Percentiles rank a stretch among this genome's conserved stretches.
Conservation (phyloP, 352 stramenopile species). For the Globisporangium barbulae region DNA sequence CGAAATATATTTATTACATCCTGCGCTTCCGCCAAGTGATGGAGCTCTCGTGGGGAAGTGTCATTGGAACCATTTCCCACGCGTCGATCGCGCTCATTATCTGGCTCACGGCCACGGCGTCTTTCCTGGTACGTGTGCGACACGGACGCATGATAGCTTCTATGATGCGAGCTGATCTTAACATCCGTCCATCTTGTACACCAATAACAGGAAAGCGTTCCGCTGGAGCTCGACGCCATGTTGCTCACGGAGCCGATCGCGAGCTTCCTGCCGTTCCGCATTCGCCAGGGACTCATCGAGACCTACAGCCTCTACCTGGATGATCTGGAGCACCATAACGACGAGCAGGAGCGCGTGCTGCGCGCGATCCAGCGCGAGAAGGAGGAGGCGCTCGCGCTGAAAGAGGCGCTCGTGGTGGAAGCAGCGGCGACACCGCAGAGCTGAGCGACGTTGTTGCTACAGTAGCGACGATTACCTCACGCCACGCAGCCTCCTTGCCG, state of each 20-base stretch:
- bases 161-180: background rate
- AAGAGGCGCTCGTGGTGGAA: slow-evolving; percentile 15
- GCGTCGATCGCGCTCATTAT: slow-evolving; percentile 78
- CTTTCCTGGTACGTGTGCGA: slow-evolving; percentile 65
- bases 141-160: background rate
- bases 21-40: slow-evolving; percentile 85
- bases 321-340: slow-evolving; percentile 79
- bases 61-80: slow-evolving; percentile 81
- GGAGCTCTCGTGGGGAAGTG: slow-evolving; percentile 83
- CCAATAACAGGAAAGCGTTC: slow-evolving; percentile 71
- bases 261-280: slow-evolving; percentile 78
- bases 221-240: slow-evolving; percentile 81
- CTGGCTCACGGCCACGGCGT: slow-evolving; percentile 81
- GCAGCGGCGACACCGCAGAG: background rate
- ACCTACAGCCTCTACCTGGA: slow-evolving; percentile 87
- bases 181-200: background rate
- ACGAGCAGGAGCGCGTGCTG: slow-evolving; percentile 81
- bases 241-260: slow-evolving; percentile 80
- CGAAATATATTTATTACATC: slow-evolving; percentile 91
- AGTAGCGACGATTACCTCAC: background rate
- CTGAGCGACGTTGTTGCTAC: background rate
- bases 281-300: slow-evolving; percentile 84
- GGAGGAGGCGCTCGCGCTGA: slow-evolving; percentile 24
- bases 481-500: background rate
- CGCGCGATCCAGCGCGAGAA: slow-evolving; percentile 71